Conservation (phyloP, 306 rosid genomes). For the Mimosa pudica region DNA sequence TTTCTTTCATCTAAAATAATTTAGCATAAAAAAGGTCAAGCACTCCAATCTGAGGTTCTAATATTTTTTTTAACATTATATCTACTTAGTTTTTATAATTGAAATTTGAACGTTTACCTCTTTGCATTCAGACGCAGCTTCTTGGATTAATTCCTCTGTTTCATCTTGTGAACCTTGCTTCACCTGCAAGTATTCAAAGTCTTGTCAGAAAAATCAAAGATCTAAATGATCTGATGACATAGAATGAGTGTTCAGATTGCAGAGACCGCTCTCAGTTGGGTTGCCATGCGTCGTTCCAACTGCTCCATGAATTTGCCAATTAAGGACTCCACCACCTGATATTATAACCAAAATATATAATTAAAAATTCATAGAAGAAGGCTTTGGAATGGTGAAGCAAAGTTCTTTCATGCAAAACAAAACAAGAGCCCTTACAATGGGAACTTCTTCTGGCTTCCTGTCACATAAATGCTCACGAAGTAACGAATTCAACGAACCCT, state of each 20-base stretch:
- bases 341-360: slow-evolving; percentile 3
- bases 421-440: slow-evolving; percentile 54
- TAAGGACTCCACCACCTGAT: slow-evolving; percentile 78
- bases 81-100: slow-evolving; percentile 7
- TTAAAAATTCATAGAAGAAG: not conserved
- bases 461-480: slow-evolving; percentile 66
- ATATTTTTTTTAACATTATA: not conserved
- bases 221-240: not conserved
- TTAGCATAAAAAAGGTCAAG: slow-evolving; percentile 22
- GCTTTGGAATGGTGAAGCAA: not conserved
- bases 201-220: slow-evolving; percentile 18
- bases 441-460: slow-evolving; percentile 82
- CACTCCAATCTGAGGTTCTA: not conserved
- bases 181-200: slow-evolving; percentile 43
- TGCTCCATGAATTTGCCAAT: slow-evolving; percentile 79
- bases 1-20: slow-evolving; percentile 59
- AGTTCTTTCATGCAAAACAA: not conserved
- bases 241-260: slow-evolving; percentile 26
- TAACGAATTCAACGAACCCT: slow-evolving; percentile 63
- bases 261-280: slow-evolving; percentile 55
- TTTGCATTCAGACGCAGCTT: slow-evolving; percentile 45
- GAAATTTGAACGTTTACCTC: slow-evolving; percentile 49
- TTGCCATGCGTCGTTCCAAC: slow-evolving; percentile 61
- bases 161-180: slow-evolving; percentile 52
- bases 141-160: slow-evolving; percentile 42